Evolutionary conservation across 495 filamentous ascomycete species (phyloP).

Genomic region (Podospora anserina): DNA sequence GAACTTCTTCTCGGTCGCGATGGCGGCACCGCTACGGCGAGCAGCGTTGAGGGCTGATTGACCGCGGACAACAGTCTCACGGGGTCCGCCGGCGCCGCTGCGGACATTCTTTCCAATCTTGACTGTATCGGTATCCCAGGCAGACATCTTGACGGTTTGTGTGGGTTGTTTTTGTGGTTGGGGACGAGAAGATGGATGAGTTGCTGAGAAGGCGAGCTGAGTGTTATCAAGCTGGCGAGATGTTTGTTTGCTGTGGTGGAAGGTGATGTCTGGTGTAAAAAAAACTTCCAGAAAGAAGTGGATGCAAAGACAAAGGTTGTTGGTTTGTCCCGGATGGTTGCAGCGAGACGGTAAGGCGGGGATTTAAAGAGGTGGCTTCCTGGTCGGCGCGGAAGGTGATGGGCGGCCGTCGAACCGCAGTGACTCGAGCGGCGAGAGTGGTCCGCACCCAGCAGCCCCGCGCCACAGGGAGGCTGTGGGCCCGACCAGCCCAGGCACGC

Average conservation of each 20-base stretch:
- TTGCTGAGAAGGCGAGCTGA: not conserved
- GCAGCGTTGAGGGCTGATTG: constrained; percentile 88
- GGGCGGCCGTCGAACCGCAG: constrained; percentile 34
- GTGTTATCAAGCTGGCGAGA: not conserved
- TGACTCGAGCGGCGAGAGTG: constrained; percentile 35
- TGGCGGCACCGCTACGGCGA: constrained; percentile 67
- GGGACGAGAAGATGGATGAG: not conserved
- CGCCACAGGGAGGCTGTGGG: constrained; percentile 1
- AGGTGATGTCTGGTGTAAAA: not conserved
- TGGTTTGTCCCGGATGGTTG: constrained; percentile 6
- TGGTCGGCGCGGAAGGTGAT: constrained; percentile 29
- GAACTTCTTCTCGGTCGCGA: constrained; percentile 93
- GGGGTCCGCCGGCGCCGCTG: constrained; percentile 57
- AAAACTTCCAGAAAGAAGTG: not conserved
- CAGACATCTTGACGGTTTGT: constrained; percentile 48
- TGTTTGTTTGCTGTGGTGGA: not conserved
- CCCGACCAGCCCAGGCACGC: not conserved
- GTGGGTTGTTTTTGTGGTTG: constrained; percentile 12
- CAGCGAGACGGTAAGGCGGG: constrained; percentile 16
- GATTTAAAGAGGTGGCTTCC: constrained; percentile 13
- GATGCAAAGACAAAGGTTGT: constrained; percentile 8
- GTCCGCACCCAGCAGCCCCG: constrained; percentile 18
- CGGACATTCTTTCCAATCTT: constrained; percentile 87
- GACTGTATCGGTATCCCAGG: constrained; percentile 75
- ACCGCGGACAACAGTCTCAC: constrained; percentile 85